Base-by-base conservation (phyloP, 2,329 filamentous ascomycete genomes). In the Emydomyces testavorans region DNA sequence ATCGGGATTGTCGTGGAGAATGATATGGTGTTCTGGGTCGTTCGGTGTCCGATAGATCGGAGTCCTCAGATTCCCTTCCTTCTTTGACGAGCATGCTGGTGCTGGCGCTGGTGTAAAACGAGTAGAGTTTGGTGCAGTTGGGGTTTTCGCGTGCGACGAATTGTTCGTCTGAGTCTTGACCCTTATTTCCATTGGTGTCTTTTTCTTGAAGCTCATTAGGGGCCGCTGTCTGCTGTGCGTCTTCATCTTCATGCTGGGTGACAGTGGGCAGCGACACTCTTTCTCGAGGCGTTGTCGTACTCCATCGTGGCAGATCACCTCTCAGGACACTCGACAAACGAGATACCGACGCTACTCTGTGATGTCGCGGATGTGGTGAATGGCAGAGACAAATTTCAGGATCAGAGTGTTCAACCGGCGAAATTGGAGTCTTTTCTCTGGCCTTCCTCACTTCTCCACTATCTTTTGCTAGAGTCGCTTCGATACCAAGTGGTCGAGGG, bases 301-400 rank as follows among this genome's bases (percentile, higher is more conserved):
- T 29, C 6, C 28, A 6, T 29, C n/a, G n/a, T 35, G 36, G 18
- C 21, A 42, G 23, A 6, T 37, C 18, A 4, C 6, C 6, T 35
- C 29, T 42, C 15, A 29, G 7, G 39, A 18, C 35, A 24, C 29
- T 47, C n/a, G 44, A 8, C 2, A 37, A 18, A 7, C 36, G 45
- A 10, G 40, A 36, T 20, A 37, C 21, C n/a, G 40, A 34, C 29
- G 45, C 24, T 2, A 41, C 28, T 31, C 38, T 37, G 39, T 42
- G 38, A 40, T 52, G 50, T 4, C 50, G 46, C 13, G 50, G 50
- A 16, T 52, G 50, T 6, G 50, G 50, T 4, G 36, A 42, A 29
- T 49, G 35, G 41, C 50, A 52, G 21, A 49, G 38, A 7, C 50
- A 52, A 15, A 52, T 38, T n/a, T 43, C 50, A 3, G 41, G 37